Conservation (phyloP, 1,284 basidiomycete genomes). For the Ustilago lituana region DNA sequence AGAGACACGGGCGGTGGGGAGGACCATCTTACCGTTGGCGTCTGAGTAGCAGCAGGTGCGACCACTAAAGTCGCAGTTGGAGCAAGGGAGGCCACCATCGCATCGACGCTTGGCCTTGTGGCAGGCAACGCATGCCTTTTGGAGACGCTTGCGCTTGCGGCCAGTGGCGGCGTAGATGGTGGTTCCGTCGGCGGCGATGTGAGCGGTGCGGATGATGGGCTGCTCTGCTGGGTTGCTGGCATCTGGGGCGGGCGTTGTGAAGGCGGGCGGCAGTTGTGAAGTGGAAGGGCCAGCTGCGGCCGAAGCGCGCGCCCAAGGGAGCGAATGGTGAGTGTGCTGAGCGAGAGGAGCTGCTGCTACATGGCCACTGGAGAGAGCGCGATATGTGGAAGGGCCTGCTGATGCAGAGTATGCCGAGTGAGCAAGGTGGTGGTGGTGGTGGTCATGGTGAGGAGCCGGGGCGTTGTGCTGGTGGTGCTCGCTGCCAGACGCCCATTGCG, state of each 20-base stretch:
- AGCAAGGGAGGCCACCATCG: slow-evolving; percentile 70
- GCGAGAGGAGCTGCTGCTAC: slow-evolving; percentile 5
- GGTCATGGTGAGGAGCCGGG: slow-evolving; percentile 12
- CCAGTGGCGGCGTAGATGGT: slow-evolving; percentile 56
- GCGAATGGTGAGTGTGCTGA: slow-evolving; percentile 18
- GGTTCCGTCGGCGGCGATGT: slow-evolving; percentile 46
- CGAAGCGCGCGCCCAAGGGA: slow-evolving; percentile 23
- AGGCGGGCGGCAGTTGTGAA: slow-evolving; percentile 31
- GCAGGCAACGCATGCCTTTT: slow-evolving; percentile 62
- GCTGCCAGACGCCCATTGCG: slow-evolving; percentile 27
- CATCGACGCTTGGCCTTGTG: slow-evolving; percentile 70
- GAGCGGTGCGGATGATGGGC: slow-evolving; percentile 41
- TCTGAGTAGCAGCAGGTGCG: slow-evolving; percentile 68
- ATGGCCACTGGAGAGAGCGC: slow-evolving; percentile 38
- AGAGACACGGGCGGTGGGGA: slow-evolving; percentile 47
- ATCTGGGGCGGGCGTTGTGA: slow-evolving; percentile 11
- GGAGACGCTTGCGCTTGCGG: slow-evolving; percentile 61
- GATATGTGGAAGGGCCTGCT: slow-evolving; percentile 46
- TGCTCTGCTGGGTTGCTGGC: slow-evolving; percentile 18
- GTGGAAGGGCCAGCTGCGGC: slow-evolving; percentile 10
- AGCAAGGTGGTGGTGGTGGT: slow-evolving; percentile 24
- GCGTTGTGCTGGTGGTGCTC: slow-evolving; percentile 30
- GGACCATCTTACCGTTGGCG: slow-evolving; percentile 50
- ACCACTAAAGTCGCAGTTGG: slow-evolving; percentile 70
- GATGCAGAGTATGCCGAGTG: slow-evolving; percentile 44